Conservation (phyloP, 2,329 filamentous ascomycete genomes). For the Aureobasidium sp. region DNA sequence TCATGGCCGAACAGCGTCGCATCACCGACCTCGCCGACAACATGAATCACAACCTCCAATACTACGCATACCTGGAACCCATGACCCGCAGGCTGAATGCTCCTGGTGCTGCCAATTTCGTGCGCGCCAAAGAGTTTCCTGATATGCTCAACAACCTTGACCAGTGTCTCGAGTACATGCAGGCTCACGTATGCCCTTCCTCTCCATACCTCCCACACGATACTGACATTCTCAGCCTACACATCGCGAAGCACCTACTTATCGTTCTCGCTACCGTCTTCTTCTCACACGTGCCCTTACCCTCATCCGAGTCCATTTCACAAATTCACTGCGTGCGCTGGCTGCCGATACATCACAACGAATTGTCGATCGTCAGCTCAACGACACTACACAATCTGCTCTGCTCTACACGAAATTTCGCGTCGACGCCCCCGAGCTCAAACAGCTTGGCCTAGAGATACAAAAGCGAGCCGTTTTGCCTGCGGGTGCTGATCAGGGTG, state of each 20-base stretch:
- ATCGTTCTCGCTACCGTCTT: constrained; percentile 78
- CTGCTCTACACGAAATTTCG: constrained; percentile 65
- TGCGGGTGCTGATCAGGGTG: constrained; percentile 50
- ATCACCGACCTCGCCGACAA: constrained; percentile 74
- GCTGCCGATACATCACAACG: constrained; percentile 56
- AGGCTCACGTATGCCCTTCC: constrained; percentile 58
- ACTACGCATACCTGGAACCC: constrained; percentile 88
- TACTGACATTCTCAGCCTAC: constrained; percentile 49
- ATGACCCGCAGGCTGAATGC: constrained; percentile 87
- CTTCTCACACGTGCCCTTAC: constrained; percentile 65
- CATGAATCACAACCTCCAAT: constrained; percentile 83
- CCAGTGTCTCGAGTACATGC: constrained; percentile 89
- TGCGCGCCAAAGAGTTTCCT: constrained; percentile 75
- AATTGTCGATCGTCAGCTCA: constrained; percentile 59
- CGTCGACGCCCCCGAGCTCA: constrained; percentile 58
- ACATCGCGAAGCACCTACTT: constrained; percentile 81
- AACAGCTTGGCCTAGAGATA: constrained; percentile 59
- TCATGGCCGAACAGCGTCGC: constrained; percentile 73
- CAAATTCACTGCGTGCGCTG: constrained; percentile 55
- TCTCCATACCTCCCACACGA: neutral
- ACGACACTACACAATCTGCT: constrained; percentile 65
- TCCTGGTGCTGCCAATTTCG: constrained; percentile 77
- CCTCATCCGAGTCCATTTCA: constrained; percentile 60
- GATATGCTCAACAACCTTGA: constrained; percentile 85
- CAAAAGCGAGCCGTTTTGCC: constrained; percentile 58